phyloP scores from a whole-genome alignment of 176 grass and related monocot species.

The Rhynchospora pubera region DNA sequence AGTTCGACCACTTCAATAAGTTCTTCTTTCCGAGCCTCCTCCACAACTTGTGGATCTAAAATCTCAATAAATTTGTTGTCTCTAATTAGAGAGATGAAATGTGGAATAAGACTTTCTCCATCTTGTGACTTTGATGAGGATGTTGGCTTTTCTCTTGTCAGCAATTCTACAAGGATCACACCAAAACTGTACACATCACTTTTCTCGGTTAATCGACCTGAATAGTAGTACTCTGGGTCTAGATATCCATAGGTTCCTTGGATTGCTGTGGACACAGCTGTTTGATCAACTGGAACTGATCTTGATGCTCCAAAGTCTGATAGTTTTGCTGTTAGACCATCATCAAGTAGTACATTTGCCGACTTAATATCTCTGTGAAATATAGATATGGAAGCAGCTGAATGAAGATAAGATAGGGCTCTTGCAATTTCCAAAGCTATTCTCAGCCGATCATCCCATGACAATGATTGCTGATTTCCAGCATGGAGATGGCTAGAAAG shows the following conservation, averaged over 20 bases:
- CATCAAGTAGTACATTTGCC: slow-evolving; percentile 28
- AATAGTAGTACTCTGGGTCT: slow-evolving; percentile 37
- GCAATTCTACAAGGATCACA: slow-evolving; percentile 37
- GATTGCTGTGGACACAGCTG: slow-evolving; percentile 25
- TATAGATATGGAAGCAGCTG: slow-evolving; percentile 30
- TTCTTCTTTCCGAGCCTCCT: not conserved
- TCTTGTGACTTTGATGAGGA: not conserved
- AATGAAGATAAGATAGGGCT: slow-evolving; percentile 37
- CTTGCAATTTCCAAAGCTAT: slow-evolving; percentile 33
- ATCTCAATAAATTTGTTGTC: slow-evolving; percentile 9
- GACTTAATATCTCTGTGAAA: slow-evolving; percentile 43
- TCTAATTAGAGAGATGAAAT: slow-evolving; percentile 18
- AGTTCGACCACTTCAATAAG: slow-evolving; percentile 20
- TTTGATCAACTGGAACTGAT: slow-evolving; percentile 32
- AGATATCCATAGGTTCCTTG: slow-evolving; percentile 43
- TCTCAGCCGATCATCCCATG: slow-evolving; percentile 37
- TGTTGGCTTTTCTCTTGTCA: slow-evolving; percentile 31
- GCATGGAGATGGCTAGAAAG: slow-evolving; percentile 43
- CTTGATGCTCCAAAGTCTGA: slow-evolving; percentile 43
- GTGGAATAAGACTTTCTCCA: not conserved
- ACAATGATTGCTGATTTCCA: not conserved
- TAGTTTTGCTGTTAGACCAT: slow-evolving; percentile 29
- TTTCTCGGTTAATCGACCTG: slow-evolving; percentile 28
- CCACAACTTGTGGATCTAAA: slow-evolving; percentile 10
- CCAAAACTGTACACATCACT: slow-evolving; percentile 46